phyloP scores from a whole-genome alignment of 2,329 filamentous ascomycete species.

The Clonostachys sp. region DNA sequence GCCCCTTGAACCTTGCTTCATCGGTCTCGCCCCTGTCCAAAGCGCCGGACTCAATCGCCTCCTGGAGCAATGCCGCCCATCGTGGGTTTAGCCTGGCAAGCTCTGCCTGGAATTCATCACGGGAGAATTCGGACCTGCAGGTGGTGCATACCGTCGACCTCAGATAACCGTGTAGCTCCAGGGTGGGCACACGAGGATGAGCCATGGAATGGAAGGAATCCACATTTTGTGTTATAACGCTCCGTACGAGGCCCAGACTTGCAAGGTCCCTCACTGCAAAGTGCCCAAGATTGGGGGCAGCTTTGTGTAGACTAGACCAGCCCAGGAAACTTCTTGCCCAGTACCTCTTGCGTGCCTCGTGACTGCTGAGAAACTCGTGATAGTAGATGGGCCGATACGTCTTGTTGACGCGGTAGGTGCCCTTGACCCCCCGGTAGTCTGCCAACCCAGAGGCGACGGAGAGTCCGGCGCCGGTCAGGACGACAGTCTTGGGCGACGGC shows the following conservation, averaged over 20 bases:
- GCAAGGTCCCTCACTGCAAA: constrained; percentile 70
- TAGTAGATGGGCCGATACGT: constrained; percentile 89
- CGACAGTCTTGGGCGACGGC: constrained; percentile 35
- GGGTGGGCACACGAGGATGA: constrained; percentile 68
- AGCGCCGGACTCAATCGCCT: constrained; percentile 69
- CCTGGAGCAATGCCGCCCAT: constrained; percentile 73
- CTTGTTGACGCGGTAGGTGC: constrained; percentile 90
- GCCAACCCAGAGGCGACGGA: constrained; percentile 90
- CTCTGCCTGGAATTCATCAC: constrained; percentile 70
- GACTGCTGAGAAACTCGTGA: constrained; percentile 77
- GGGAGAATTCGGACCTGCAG: constrained; percentile 67
- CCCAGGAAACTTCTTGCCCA: constrained; percentile 95
- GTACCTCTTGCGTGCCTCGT: constrained; percentile 86
- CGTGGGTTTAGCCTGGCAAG: constrained; percentile 77
- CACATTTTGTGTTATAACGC: constrained; percentile 92
- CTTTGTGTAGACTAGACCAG: constrained; percentile 77
- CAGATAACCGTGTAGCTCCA: constrained; percentile 91
- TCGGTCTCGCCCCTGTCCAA: constrained; percentile 72
- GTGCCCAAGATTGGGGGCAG: constrained; percentile 77
- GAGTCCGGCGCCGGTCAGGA: constrained; percentile 79
- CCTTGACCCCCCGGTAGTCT: constrained; percentile 85
- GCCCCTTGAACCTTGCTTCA: constrained; percentile 61
- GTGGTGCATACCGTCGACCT: constrained; percentile 75
- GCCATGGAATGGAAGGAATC: constrained; percentile 85
- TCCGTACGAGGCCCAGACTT: constrained; percentile 65